Evolutionary conservation across 2,329 filamentous ascomycete species (phyloP).

Genomic region (Delphinella strobiligena): DNA sequence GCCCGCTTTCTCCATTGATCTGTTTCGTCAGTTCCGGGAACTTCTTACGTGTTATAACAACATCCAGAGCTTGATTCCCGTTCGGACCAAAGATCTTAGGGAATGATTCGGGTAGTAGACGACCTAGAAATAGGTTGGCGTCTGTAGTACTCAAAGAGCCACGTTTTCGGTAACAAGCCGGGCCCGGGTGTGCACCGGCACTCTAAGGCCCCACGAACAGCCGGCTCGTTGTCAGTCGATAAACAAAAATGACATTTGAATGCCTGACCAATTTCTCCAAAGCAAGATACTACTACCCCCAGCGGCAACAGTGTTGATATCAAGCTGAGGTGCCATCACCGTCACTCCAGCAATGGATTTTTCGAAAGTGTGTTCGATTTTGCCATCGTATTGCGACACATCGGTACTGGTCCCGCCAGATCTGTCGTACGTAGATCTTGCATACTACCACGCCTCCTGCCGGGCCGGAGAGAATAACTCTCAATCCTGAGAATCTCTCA

Average conservation of each 20-base stretch:
- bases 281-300: slow-evolving; percentile 12
- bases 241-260: too few relatives aligned
- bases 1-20: slow-evolving; percentile 14
- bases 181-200: slow-evolving; percentile 19
- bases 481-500: slow-evolving; percentile 63
- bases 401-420: slow-evolving; percentile 31
- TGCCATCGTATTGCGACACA: slow-evolving; percentile 10
- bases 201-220: slow-evolving; percentile 12
- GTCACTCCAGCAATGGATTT: slow-evolving; percentile 12
- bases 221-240: too few relatives aligned
- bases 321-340: slow-evolving; percentile 12
- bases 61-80: slow-evolving; percentile 16
- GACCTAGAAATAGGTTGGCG: slow-evolving; percentile 22
- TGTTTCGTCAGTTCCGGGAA: slow-evolving; percentile 12
- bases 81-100: slow-evolving; percentile 22
- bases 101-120: slow-evolving; percentile 19
- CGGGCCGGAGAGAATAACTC: slow-evolving; percentile 71
- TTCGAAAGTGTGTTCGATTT: slow-evolving; percentile 13
- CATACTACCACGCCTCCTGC: slow-evolving; percentile 82
- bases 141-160: slow-evolving; percentile 23
- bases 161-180: slow-evolving; percentile 22
- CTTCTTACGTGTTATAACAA: slow-evolving; percentile 9
- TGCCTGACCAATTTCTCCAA: slow-evolving; percentile 12
- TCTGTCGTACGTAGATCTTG: slow-evolving; percentile 71
- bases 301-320: slow-evolving; percentile 15